A percentile compares a stretch with the other conserved stretches of the same genome.
Conservation (phyloP, 305 asterid genomes). For the Solanum hybrid region DNA sequence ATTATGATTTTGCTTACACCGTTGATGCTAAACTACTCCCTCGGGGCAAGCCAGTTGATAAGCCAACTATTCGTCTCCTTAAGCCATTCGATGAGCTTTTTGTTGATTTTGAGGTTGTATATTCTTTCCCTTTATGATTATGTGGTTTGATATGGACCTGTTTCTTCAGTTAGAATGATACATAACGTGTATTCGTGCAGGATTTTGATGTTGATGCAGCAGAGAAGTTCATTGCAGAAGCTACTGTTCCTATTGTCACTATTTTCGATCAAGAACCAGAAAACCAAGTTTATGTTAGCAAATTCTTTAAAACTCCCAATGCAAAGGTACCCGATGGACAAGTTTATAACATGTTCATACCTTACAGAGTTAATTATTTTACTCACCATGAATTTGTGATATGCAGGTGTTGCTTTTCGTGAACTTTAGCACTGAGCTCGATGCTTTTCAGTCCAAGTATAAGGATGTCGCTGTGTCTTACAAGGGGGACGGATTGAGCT, state of each 20-base stretch:
- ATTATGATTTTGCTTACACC: constrained; percentile 62
- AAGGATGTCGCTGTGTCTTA: constrained; percentile 48
- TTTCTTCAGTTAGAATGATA: neutral
- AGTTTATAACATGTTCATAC: neutral
- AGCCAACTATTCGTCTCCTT: constrained; percentile 65
- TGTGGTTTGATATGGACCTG: neutral
- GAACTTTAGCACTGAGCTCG: constrained; percentile 56
- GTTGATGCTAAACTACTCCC: constrained; percentile 64
- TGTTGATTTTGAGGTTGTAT: constrained; percentile 56
- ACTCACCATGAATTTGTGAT: neutral
- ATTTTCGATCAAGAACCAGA: constrained; percentile 44
- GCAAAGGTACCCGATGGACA: constrained; percentile 25
- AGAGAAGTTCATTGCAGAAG: constrained; percentile 52
- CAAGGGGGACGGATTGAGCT: constrained; percentile 60
- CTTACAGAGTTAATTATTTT: neutral
- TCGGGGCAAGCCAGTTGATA: constrained; percentile 46
- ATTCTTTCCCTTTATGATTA: neutral
- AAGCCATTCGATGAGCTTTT: constrained; percentile 80
- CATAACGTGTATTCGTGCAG: constrained; percentile 26
- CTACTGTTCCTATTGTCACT: constrained; percentile 50
- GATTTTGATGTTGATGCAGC: constrained; percentile 50
- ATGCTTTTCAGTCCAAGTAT: constrained; percentile 43
- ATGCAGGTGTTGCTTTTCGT: constrained; percentile 64
- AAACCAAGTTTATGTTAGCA: constrained; percentile 43
- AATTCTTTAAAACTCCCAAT: constrained; percentile 38